Evolutionary conservation across 2,329 filamentous ascomycete species (phyloP), one percentile per base, ranked within the genome.

Genomic region (Aspergillus intermedius): DNA sequence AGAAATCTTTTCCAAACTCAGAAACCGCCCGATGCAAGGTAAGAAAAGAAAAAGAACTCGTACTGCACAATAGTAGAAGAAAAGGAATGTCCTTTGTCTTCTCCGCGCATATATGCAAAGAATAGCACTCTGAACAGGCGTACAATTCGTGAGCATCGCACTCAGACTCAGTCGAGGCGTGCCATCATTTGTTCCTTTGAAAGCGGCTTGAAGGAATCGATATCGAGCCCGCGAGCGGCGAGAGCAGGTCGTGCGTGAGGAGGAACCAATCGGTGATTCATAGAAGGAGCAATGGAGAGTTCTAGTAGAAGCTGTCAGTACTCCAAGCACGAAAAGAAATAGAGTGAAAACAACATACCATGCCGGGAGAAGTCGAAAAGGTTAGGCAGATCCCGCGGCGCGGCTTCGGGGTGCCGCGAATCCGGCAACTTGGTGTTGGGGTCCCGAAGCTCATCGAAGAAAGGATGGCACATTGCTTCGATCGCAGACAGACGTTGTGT

Each of bases 141-240:
- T 70, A 54, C 60, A 61, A 55, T 61, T 71, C 66, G 58, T 68
- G 56, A 66, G 52, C 58, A 58, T 53, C 54, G 52, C 54, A 42
- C 49, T 53, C 62, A 63, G 61, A 66, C 72, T 91, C 86, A 98
- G 75, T 98, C 93, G 72, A 98, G 79, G 72, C 91, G 89, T 51
- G 93, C 93, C 76, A 95, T 88, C 93, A 98, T 97, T 70, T 96
- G 89, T 64, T 93, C 86, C 77, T 90, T 95, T 64, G 86, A 77
- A 76, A 98, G 78, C 42, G 91, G 91, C 61, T 84, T 89, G 72
- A 98, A 88, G 70, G 91, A 91, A 72, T 96, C 89, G 64, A 96
- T 89, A 69, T 97, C 91, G 59, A 98, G 80, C 47, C 88, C 91
- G 62, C 83, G 84, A 43, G 84, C 79, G 54, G 81, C 81, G 51